phyloP scores from a whole-genome alignment of 2,329 filamentous ascomycete species.

The Xylaria sp. region DNA sequence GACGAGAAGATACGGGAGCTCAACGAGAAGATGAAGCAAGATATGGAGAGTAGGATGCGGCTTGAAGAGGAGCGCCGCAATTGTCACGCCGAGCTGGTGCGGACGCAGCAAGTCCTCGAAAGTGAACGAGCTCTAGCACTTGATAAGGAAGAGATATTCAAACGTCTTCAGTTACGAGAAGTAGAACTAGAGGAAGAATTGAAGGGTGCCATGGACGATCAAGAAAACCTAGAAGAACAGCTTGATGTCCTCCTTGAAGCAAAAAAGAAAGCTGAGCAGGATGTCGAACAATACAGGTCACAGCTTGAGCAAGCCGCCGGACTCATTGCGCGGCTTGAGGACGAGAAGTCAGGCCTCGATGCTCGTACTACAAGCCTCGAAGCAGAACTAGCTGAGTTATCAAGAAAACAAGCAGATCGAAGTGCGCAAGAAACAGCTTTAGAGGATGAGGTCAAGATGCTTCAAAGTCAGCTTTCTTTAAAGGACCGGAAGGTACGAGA shows the following conservation, averaged over 20 bases:
- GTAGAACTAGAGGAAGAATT: slow-evolving; percentile 93
- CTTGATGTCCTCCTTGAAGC: slow-evolving; percentile 87
- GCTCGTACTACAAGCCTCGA: slow-evolving; percentile 76
- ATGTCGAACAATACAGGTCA: slow-evolving; percentile 78
- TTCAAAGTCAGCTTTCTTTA: slow-evolving; percentile 87
- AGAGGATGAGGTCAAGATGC: slow-evolving; percentile 85
- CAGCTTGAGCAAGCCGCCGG: slow-evolving; percentile 92
- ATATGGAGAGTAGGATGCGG: slow-evolving; percentile 77
- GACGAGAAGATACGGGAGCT: slow-evolving; percentile 93
- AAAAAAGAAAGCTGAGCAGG: slow-evolving; percentile 87
- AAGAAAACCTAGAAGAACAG: slow-evolving; percentile 93
- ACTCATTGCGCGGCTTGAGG: slow-evolving; percentile 85
- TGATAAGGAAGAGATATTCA: slow-evolving; percentile 99
- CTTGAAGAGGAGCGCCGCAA: slow-evolving; percentile 92
- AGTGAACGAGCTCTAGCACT: slow-evolving; percentile 94
- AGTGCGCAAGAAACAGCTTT: slow-evolving; percentile 80
- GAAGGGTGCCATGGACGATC: slow-evolving; percentile 89
- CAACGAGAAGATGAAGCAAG: slow-evolving; percentile 82
- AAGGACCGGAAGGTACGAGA: slow-evolving; percentile 93
- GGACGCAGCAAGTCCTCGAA: slow-evolving; percentile 92
- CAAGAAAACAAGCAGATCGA: slow-evolving; percentile 75
- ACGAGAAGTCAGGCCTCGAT: slow-evolving; percentile 82
- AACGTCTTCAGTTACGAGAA: slow-evolving; percentile 91
- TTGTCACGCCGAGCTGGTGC: slow-evolving; percentile 85
- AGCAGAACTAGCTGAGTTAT: slow-evolving; percentile 73